Conservation (phyloP, 768 basidiomycete species). For the Mycena sanguinolenta region DNA sequence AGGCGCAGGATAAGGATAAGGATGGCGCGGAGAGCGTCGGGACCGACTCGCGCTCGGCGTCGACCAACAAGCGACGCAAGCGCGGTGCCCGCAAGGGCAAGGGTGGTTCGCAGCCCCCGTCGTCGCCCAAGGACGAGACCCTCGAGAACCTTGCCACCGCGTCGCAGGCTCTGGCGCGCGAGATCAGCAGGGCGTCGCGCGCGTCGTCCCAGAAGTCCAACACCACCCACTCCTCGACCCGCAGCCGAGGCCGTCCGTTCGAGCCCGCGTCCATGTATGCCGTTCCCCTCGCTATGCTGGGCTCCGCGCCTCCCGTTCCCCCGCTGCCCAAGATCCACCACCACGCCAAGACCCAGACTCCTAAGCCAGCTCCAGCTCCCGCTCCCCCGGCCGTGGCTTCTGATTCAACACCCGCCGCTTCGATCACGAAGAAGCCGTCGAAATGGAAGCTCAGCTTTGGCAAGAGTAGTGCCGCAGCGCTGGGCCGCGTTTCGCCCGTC, state of each 20-base stretch:
- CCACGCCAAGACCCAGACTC: conserved; percentile 5
- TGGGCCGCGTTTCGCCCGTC: conserved; percentile 55
- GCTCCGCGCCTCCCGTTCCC: conserved; percentile 25
- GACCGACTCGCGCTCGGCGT: conserved; percentile 70
- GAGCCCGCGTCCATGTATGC: conserved; percentile 64
- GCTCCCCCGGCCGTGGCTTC: conserved; percentile 30
- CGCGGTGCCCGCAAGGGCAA: conserved; percentile 90
- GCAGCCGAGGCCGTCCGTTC: conserved; percentile 45
- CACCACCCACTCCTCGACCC: conserved; percentile 45
- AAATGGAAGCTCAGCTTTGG: conserved; percentile 88
- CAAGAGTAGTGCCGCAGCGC: conserved; percentile 59
- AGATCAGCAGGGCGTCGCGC: conserved; percentile 79
- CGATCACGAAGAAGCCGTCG: conserved; percentile 83
- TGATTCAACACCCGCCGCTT: conserved; percentile 44
- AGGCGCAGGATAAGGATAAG: conserved; percentile 40
- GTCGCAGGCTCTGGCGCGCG: conserved; percentile 85
- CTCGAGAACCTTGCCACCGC: conserved; percentile 82
- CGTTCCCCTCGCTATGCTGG: conserved; percentile 55
- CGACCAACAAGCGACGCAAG: conserved; percentile 85
- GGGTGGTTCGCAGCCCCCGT: conserved; percentile 57
- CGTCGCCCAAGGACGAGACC: conserved; percentile 64
- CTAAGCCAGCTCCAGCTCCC: conserved; percentile 48
- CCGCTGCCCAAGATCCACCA: conserved; percentile 30
- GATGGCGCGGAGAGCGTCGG: conserved; percentile 52
- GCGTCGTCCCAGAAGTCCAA: conserved; percentile 57